Evolutionary conservation across 768 basidiomycete genomes (phyloP).

Genomic region (Filobasidium wieringae): DNA sequence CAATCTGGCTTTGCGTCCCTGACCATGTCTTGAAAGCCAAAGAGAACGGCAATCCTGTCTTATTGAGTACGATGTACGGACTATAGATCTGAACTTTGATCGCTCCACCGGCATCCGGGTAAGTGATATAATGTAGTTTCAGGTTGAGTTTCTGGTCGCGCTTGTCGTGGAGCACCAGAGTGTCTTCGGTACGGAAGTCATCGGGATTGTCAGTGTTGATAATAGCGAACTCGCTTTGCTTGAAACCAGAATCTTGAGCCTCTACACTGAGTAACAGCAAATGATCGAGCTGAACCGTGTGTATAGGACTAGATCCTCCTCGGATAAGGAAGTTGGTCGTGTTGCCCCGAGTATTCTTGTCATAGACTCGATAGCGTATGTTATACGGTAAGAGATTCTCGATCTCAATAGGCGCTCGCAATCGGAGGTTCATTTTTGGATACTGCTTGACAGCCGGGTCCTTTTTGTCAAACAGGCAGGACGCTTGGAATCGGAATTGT

Average conservation of each 20-base stretch:
- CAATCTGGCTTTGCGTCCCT: conserved; percentile 62
- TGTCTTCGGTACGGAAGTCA: conserved; percentile 71
- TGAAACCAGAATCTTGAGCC: conserved; percentile 80
- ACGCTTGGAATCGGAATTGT: conserved; percentile 87
- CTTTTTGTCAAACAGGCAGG: conserved; percentile 60
- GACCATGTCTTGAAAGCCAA: conserved; percentile 50
- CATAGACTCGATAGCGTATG: conserved; percentile 88
- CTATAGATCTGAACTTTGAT: conserved; percentile 91
- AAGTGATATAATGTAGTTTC: conserved; percentile 67
- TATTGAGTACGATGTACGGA: conserved; percentile 83
- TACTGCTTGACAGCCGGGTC: conserved; percentile 56
- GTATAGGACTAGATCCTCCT: conserved; percentile 91
- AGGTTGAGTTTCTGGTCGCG: conserved; percentile 65
- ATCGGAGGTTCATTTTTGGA: conserved; percentile 70
- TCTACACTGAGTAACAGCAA: conserved; percentile 74
- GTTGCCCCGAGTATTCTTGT: conserved; percentile 86
- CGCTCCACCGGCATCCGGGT: conserved; percentile 82
- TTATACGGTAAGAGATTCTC: conserved; percentile 94
- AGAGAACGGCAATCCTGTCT: conserved; percentile 72
- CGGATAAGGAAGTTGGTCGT: conserved; percentile 86
- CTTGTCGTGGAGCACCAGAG: conserved; percentile 59
- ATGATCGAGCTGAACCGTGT: conserved; percentile 84
- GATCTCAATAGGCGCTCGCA: conserved; percentile 85
- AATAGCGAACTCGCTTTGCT: conserved; percentile 91
- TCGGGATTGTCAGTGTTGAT: conserved; percentile 88